These are phyloP conservation scores for Aspergillus fructus DNA, from an alignment of 2,329 filamentous ascomycete genomes.

Conservation along the genomic window DNA sequence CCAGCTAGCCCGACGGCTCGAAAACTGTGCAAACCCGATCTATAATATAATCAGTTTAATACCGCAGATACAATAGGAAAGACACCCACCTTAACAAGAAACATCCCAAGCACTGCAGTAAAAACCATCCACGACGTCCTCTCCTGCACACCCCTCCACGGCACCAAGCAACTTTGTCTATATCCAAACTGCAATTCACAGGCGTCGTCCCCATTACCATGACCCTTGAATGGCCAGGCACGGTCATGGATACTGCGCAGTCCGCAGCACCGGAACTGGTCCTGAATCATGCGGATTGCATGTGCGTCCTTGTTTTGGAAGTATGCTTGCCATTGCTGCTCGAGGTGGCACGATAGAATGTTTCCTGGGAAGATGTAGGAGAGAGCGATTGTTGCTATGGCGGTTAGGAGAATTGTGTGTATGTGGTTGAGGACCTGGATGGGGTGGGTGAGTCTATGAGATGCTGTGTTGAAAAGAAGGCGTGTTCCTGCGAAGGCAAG, in stretches of 20 bases:
- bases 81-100: constrained; percentile 22
- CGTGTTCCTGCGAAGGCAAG: constrained; percentile 11
- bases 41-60: background rate
- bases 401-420: constrained; percentile 27
- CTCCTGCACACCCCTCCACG: constrained; percentile 30
- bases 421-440: constrained; percentile 17
- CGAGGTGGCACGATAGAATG: constrained; percentile 28
- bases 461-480: background rate
- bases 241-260: constrained; percentile 36
- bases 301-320: constrained; percentile 31
- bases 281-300: constrained; percentile 35
- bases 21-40: constrained; percentile 6
- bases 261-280: constrained; percentile 35
- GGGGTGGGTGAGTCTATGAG: background rate
- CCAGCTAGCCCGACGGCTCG: constrained; percentile 7
- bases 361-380: constrained; percentile 29
- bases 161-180: constrained; percentile 27
- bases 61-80: background rate
- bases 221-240: constrained; percentile 40
- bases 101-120: constrained; percentile 23
- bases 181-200: constrained; percentile 35
- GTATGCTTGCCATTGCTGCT: constrained; percentile 31
- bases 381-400: constrained; percentile 30
- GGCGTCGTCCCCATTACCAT: constrained; percentile 26
- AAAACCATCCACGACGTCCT: constrained; percentile 30